phyloP scores from a whole-genome alignment of 129 eudicot species.

The Pittosporum tobira region DNA sequence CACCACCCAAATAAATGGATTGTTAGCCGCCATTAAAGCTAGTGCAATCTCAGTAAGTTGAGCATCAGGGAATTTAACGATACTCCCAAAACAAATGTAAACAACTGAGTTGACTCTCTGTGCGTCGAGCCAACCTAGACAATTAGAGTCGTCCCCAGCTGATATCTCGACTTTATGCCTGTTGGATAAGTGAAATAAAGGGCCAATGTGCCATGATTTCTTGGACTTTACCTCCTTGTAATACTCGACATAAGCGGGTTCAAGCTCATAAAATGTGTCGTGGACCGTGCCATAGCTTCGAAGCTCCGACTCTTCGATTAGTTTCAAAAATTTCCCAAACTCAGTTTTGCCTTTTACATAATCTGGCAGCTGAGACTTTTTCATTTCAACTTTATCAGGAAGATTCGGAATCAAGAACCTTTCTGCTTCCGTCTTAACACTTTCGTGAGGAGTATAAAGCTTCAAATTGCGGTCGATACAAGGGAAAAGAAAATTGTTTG shows the following conservation, averaged over 20 bases:
- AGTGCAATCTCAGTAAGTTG: constrained; percentile 32
- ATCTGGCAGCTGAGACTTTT: constrained; percentile 23
- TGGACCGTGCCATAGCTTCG: constrained; percentile 36
- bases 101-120: constrained; percentile 25
- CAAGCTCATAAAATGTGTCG: constrained; percentile 38
- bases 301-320: constrained; percentile 13
- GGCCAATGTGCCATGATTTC: constrained; percentile 34
- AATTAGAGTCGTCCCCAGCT: neutral
- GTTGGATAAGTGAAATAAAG: constrained; percentile 18
- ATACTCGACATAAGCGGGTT: constrained; percentile 37
- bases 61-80: constrained; percentile 23
- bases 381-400: constrained; percentile 32
- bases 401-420: constrained; percentile 25
- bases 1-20: constrained; percentile 40
- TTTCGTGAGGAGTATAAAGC: constrained; percentile 17
- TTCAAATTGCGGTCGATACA: constrained; percentile 23
- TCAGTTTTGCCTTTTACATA: neutral
- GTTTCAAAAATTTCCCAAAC: neutral
- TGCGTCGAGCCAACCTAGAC: constrained; percentile 33
- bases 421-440: constrained; percentile 19
- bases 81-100: constrained; percentile 40
- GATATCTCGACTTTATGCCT: neutral
- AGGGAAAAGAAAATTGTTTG: constrained; percentile 12
- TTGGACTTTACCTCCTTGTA: constrained; percentile 7
- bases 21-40: constrained; percentile 28